Conservation (phyloP, 2,329 filamentous ascomycete species). For the Phaeosphaeriaceae sp. region DNA sequence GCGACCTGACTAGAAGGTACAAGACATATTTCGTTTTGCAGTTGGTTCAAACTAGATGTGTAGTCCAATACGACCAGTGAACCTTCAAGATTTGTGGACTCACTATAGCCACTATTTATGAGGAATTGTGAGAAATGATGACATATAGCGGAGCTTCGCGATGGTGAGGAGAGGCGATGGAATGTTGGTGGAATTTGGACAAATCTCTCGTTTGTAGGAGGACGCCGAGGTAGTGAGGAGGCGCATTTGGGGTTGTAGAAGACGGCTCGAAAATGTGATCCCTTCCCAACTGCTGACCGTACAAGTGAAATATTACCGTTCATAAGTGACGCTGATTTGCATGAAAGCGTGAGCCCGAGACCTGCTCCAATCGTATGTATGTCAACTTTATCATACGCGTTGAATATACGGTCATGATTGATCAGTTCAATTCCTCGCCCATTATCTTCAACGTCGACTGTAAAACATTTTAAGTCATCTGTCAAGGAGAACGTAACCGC, state of each 20-base stretch:
- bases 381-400: slow-evolving; percentile 53
- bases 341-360: slow-evolving; percentile 53
- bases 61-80: slow-evolving; percentile 37
- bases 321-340: slow-evolving; percentile 51
- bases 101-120: slow-evolving; percentile 13
- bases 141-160: slow-evolving; percentile 13
- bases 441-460: slow-evolving; percentile 53
- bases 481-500: slow-evolving; percentile 42
- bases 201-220: slow-evolving; percentile 7
- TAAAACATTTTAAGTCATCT: slow-evolving; percentile 37
- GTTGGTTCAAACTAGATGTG: slow-evolving; percentile 20
- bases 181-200: slow-evolving; percentile 14
- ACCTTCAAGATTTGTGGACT: slow-evolving; percentile 11
- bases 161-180: slow-evolving; percentile 16
- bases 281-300: slow-evolving; percentile 42
- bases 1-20: slow-evolving; percentile 25
- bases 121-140: slow-evolving; percentile 24
- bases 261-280: slow-evolving; percentile 52
- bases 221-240: slow-evolving; percentile 23
- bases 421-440: slow-evolving; percentile 49
- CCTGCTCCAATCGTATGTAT: slow-evolving; percentile 50
- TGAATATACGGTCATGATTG: slow-evolving; percentile 51
- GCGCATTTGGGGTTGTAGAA: slow-evolving; percentile 36
- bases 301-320: slow-evolving; percentile 49
- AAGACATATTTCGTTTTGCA: slow-evolving; percentile 18